Conservation (phyloP, 352 stramenopile species). For the Globisporangium iwayamae region DNA sequence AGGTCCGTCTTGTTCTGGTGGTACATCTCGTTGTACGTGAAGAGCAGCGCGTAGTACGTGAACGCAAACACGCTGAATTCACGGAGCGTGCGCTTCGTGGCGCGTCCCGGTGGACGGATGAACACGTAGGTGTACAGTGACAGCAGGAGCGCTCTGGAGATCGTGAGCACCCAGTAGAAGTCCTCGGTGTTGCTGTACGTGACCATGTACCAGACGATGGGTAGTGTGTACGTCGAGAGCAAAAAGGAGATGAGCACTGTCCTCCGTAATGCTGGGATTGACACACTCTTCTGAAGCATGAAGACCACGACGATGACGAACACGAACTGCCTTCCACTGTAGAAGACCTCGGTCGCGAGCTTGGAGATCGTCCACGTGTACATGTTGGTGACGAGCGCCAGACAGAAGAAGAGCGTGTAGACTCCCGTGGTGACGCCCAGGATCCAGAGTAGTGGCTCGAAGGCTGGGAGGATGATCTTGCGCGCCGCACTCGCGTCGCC, state of each 20-base stretch:
- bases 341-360: slow-evolving; percentile 35
- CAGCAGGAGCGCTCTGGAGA: slow-evolving; percentile 20
- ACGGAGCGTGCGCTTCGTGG: slow-evolving; percentile 2
- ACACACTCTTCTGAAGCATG: slow-evolving; percentile 65
- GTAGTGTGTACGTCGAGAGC: slow-evolving; percentile 38
- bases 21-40: slow-evolving; percentile 32
- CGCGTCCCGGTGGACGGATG: neutral
- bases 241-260: slow-evolving; percentile 34
- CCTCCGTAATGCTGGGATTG: slow-evolving; percentile 40
- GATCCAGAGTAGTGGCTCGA: slow-evolving; percentile 12
- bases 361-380: slow-evolving; percentile 29
- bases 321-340: slow-evolving; percentile 47
- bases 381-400: slow-evolving; percentile 27
- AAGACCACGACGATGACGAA: slow-evolving; percentile 49
- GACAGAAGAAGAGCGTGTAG: slow-evolving; percentile 31
- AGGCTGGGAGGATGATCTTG: slow-evolving; percentile 38
- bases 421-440: slow-evolving; percentile 24
- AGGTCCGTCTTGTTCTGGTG: slow-evolving; percentile 19
- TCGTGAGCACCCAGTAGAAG: slow-evolving; percentile 15
- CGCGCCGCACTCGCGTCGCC: slow-evolving; percentile 25
- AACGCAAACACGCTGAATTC: slow-evolving; percentile 9
- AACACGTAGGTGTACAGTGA: slow-evolving; percentile 28
- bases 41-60: slow-evolving; percentile 28
- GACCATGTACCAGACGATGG: slow-evolving; percentile 13
- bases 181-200: neutral